Evolutionary conservation across 805 yeast genomes (phyloP), one percentile per base, ranked within the genome.

Genomic region (Isabelozyma rhagii): DNA sequence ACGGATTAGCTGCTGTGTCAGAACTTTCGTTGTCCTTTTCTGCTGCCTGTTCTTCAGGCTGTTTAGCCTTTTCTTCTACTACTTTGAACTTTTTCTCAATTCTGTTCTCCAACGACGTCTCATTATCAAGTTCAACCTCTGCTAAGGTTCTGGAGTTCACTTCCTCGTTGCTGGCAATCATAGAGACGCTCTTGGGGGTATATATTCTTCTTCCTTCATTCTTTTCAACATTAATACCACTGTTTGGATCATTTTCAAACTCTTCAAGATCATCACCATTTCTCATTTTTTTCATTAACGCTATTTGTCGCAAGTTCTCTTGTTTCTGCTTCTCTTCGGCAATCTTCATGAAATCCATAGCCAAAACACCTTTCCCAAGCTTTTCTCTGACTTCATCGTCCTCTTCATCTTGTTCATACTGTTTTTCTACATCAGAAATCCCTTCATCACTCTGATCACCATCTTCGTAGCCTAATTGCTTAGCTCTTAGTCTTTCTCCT

Each of bases 331-430:
- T 79, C 49, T 83, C 84, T 53, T 86, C 96, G 1, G 98, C 98
- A 52, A 86, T 87, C 56, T 79, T 85, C 98, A 93, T 93, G 67
- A 93, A 93, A 56, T 92, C 96, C 98, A 94, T 94, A 45, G 84
- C 86, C 79, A 93, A 71, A 17, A 93, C 85, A 48, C 98, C 97
- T 66, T 92, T 93, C 17, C 94, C 92, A n/a, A 84, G 66, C 31
- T 72, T 67, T 34, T 66, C 64, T 2, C 58, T 59, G 10, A 70
- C 77, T 8, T 60, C 69, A 9, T 67, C 77, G 8, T 56, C 72
- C 8, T 66, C 63, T n/a, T 68, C 63, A 27, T 68, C 73, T 5
- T 67, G 63, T 10, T 53, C 61, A 50, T 69, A 68, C n/a, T 71
- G 77, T 14, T 55, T 54, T 47, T 75, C 78, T n/a, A 78, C 69